Percentiles rank a stretch among this genome's conserved stretches.
phyloP scores from a whole-genome alignment of 2,329 filamentous ascomycete genomes.

The Daldinia sp. region DNA sequence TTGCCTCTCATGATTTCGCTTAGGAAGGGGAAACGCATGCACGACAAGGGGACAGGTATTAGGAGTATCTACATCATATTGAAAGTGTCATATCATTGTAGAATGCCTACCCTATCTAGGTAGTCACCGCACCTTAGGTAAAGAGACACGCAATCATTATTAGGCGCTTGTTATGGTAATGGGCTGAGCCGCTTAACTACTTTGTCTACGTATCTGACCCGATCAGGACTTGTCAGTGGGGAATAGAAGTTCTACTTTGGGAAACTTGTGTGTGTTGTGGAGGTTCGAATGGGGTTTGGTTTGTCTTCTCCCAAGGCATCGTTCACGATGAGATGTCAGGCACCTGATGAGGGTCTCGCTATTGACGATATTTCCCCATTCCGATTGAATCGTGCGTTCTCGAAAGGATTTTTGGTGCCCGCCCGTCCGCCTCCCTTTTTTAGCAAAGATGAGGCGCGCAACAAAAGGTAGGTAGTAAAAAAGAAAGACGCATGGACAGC shows the following conservation, averaged over 20 bases:
- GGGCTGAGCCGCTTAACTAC: constrained; percentile 7
- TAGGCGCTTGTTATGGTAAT: constrained; percentile 14
- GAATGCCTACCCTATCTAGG: not conserved
- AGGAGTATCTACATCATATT: too few relatives aligned
- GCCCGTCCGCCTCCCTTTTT: not conserved
- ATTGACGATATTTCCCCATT: constrained; percentile 19
- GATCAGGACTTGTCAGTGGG: constrained; percentile 12
- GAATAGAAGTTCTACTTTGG: constrained; percentile 3
- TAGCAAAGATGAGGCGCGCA: constrained; percentile 16
- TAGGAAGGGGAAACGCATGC: constrained; percentile 19
- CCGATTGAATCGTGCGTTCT: constrained; percentile 24
- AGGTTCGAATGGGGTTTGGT: constrained; percentile 8
- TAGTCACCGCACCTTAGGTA: constrained; percentile 5
- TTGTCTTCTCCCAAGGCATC: constrained; percentile 20
- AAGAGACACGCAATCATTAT: constrained; percentile 32
- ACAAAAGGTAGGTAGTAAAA: too few relatives aligned
- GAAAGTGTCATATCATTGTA: constrained; percentile 12
- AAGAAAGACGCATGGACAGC: constrained; percentile 3
- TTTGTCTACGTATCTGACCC: not conserved
- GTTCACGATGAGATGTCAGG: constrained; percentile 8
- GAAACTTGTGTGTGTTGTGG: constrained; percentile 1
- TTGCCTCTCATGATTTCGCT: constrained; percentile 27
- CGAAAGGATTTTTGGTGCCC: constrained; percentile 24
- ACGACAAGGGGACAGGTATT: constrained; percentile 15
- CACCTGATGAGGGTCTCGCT: constrained; percentile 29